phyloP scores from a whole-genome alignment of 148 eudicot genomes.

The Oxyria digyna region DNA sequence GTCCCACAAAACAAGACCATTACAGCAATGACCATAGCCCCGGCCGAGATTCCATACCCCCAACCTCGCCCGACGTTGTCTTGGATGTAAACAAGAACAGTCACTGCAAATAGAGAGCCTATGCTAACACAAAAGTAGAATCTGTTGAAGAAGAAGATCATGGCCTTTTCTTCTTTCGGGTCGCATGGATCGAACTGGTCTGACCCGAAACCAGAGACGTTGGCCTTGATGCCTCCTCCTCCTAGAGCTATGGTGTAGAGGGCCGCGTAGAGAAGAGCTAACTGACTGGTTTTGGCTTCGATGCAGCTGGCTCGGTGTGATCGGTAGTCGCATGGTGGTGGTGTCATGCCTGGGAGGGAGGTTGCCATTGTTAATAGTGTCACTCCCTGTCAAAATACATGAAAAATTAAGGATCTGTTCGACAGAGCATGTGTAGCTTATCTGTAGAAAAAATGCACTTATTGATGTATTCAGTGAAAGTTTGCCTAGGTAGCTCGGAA shows the following conservation, averaged over 20 bases:
- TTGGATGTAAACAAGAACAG: slow-evolving; percentile 79
- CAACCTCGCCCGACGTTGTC: slow-evolving; percentile 82
- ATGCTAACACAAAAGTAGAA: slow-evolving; percentile 81
- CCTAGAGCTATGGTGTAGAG: slow-evolving; percentile 88
- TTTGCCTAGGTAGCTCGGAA: no score
- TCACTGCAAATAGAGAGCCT: slow-evolving; percentile 81
- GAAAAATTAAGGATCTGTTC: no score
- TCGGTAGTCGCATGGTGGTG: slow-evolving; percentile 55
- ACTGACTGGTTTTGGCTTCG: slow-evolving; percentile 51
- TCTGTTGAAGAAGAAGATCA: slow-evolving; percentile 89
- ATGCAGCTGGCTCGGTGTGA: slow-evolving; percentile 31
- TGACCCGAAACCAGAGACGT: slow-evolving; percentile 91
- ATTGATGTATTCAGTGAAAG: no score
- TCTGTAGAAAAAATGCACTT: no score
- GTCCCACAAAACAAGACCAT: slow-evolving; percentile 55
- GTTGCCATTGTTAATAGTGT: slow-evolving; percentile 70
- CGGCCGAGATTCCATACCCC: slow-evolving; percentile 93
- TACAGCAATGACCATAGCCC: slow-evolving; percentile 67
- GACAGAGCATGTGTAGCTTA: no score
- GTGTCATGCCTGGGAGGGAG: slow-evolving; percentile 64
- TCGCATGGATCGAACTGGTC: slow-evolving; percentile 77
- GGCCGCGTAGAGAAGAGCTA: slow-evolving; percentile 65
- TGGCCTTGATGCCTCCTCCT: slow-evolving; percentile 90
- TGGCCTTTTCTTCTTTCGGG: slow-evolving; percentile 73
- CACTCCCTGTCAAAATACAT: slow-evolving; percentile 56